These are phyloP conservation scores for Cladophialophora chaetospira DNA, from an alignment of 2,329 filamentous ascomycete genomes.

Conservation along the genomic window DNA sequence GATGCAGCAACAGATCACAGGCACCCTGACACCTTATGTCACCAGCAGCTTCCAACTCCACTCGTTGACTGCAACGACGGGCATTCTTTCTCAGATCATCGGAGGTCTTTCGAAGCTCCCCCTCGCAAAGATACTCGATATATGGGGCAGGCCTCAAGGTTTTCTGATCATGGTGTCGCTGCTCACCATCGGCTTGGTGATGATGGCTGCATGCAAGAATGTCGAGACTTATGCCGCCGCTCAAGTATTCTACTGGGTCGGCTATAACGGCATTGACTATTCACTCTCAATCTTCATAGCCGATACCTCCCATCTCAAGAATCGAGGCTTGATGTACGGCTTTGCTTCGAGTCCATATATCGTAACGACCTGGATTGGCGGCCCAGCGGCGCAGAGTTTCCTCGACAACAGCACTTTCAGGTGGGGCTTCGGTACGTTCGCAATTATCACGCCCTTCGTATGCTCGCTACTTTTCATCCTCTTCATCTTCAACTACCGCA, in stretches of 20 bases:
- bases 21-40: slow-evolving; percentile 51
- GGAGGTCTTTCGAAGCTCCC: slow-evolving; percentile 60
- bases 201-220: slow-evolving; percentile 62
- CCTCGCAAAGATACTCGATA: slow-evolving; percentile 63
- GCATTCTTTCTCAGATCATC: slow-evolving; percentile 58
- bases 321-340: slow-evolving; percentile 62
- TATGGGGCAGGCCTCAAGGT: slow-evolving; percentile 62
- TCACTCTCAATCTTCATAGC: slow-evolving; percentile 61
- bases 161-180: slow-evolving; percentile 50
- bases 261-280: slow-evolving; percentile 57
- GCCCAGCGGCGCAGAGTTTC: slow-evolving; percentile 54
- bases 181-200: slow-evolving; percentile 52
- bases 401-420: slow-evolving; percentile 55
- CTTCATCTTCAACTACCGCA: slow-evolving; percentile 56
- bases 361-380: slow-evolving; percentile 59
- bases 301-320: slow-evolving; percentile 63
- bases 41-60: slow-evolving; percentile 55
- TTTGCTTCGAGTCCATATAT: slow-evolving; percentile 60
- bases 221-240: slow-evolving; percentile 63
- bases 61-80: slow-evolving; percentile 55
- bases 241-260: slow-evolving; percentile 61
- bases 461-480: slow-evolving; percentile 56
- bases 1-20: slow-evolving; percentile 46
- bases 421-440: slow-evolving; percentile 64
- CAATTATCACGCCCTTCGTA: slow-evolving; percentile 59